Evolutionary conservation across 2,329 filamentous ascomycete genomes (phyloP).

Genomic region (Epichloe sylvatica): DNA sequence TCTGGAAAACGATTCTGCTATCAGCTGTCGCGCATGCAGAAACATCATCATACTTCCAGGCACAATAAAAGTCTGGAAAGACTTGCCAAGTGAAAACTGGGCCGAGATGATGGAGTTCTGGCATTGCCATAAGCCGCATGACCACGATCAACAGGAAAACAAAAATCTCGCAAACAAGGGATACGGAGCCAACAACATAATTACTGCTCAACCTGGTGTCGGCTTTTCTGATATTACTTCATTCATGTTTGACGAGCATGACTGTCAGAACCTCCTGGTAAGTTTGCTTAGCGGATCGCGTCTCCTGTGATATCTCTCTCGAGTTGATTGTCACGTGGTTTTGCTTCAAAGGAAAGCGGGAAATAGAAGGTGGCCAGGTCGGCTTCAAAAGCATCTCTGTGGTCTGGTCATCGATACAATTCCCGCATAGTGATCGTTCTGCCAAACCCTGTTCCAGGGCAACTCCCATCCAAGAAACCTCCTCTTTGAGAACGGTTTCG

Average conservation of each 20-base stretch:
- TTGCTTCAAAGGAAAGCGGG: constrained; percentile 14
- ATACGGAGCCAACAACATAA: constrained; percentile 68
- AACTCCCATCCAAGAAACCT: constrained; percentile 21
- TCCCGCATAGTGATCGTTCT: constrained; percentile 41
- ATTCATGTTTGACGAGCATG: constrained; percentile 53
- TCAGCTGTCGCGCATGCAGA: constrained; percentile 31
- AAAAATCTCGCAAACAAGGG: constrained; percentile 49
- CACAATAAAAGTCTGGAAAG: constrained; percentile 57
- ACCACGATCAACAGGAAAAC: constrained; percentile 32
- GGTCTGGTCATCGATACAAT: constrained; percentile 54
- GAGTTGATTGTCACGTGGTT: background rate
- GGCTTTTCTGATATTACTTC: constrained; percentile 73
- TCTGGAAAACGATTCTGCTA: constrained; percentile 24
- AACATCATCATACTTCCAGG: constrained; percentile 23
- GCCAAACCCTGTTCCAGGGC: constrained; percentile 13
- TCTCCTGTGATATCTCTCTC: background rate
- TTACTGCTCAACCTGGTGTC: constrained; percentile 49
- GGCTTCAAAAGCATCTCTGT: constrained; percentile 30
- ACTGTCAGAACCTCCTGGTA: constrained; percentile 40
- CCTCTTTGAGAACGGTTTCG: constrained; percentile 29
- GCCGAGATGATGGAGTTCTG: constrained; percentile 99
- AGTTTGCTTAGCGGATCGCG: constrained; percentile 11
- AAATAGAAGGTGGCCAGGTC: constrained; percentile 51
- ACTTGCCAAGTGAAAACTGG: constrained; percentile 93
- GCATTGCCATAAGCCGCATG: constrained; percentile 91